These are phyloP conservation scores for Phytopythium litorale DNA, from an alignment of 352 stramenopile genomes.

Conservation along the genomic window DNA sequence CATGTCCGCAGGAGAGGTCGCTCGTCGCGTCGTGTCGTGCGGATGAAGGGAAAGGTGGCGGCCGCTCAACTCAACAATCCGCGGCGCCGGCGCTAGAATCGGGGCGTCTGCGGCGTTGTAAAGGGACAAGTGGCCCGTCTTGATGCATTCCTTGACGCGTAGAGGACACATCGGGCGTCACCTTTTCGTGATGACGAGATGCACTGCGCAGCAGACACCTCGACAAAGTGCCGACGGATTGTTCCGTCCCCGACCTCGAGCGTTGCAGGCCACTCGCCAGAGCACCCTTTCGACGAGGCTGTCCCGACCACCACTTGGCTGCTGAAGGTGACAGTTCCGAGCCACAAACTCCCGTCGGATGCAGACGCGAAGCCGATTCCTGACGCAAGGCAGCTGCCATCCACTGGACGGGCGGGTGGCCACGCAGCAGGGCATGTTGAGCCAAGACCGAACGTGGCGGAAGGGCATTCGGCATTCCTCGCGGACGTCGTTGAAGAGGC, in stretches of 20 bases:
- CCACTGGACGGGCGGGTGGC: background rate
- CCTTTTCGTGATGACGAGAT: background rate
- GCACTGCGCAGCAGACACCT: background rate
- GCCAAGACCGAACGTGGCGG: background rate
- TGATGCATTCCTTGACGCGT: background rate
- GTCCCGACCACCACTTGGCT: background rate
- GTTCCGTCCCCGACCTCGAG: background rate
- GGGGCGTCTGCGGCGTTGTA: background rate
- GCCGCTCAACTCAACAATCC: slow-evolving; percentile 2
- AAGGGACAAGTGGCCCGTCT: background rate
- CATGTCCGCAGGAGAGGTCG: background rate
- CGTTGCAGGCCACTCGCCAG: background rate
- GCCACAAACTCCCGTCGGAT: background rate
- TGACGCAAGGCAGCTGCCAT: background rate
- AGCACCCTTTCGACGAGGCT: background rate
- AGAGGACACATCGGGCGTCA: background rate
- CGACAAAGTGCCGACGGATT: too few relatives aligned
- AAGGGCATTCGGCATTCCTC: background rate
- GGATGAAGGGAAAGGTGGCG: slow-evolving; percentile 8
- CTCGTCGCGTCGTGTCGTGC: slow-evolving; percentile 7
- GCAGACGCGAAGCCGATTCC: background rate
- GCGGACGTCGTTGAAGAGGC: background rate
- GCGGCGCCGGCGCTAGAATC: background rate
- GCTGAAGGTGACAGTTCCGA: background rate
- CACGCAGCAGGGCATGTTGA: background rate